These are phyloP conservation scores for Lactifluus hygrophoroides DNA, from an alignment of 768 basidiomycete genomes.

Conservation along the genomic window DNA sequence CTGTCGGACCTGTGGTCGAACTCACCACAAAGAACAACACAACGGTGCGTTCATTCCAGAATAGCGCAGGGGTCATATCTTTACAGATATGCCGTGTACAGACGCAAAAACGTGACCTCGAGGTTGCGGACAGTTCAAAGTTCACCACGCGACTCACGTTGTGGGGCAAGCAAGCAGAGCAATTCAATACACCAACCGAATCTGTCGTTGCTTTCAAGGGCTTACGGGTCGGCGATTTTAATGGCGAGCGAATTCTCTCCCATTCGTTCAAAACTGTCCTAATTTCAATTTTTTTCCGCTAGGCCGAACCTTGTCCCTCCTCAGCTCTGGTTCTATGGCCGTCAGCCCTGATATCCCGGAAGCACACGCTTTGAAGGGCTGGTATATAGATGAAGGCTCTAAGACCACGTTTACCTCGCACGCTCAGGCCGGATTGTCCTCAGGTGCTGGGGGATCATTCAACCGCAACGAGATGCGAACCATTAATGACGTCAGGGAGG, in stretches of 20 bases:
- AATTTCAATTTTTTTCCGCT: not conserved
- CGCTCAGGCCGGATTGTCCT: slow-evolving; percentile 37
- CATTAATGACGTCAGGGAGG: slow-evolving; percentile 69
- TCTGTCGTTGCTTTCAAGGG: slow-evolving; percentile 91
- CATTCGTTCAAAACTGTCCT: slow-evolving; percentile 15
- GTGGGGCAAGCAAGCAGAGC: slow-evolving; percentile 94
- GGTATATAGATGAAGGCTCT: slow-evolving; percentile 75
- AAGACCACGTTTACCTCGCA: slow-evolving; percentile 64
- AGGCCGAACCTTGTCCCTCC: slow-evolving; percentile 83
- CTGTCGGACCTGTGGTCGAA: slow-evolving; percentile 56
- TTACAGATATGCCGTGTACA: slow-evolving; percentile 26
- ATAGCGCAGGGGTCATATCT: not conserved
- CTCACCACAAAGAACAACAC: slow-evolving; percentile 71
- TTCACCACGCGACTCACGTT: slow-evolving; percentile 78
- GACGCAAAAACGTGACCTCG: slow-evolving; percentile 86
- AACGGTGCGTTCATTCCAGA: slow-evolving; percentile 32
- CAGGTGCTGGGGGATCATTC: slow-evolving; percentile 37
- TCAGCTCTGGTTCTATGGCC: slow-evolving; percentile 72
- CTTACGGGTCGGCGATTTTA: slow-evolving; percentile 88
- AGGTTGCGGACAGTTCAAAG: slow-evolving; percentile 75
- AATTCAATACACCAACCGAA: slow-evolving; percentile 46
- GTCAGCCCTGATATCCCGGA: slow-evolving; percentile 89
- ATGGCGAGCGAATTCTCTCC: slow-evolving; percentile 39
- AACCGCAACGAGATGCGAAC: slow-evolving; percentile 67
- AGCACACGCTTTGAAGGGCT: slow-evolving; percentile 78